These are phyloP conservation scores for Citrus mangshanensis DNA, from an alignment of 345 rosid species.

Conservation along the genomic window DNA sequence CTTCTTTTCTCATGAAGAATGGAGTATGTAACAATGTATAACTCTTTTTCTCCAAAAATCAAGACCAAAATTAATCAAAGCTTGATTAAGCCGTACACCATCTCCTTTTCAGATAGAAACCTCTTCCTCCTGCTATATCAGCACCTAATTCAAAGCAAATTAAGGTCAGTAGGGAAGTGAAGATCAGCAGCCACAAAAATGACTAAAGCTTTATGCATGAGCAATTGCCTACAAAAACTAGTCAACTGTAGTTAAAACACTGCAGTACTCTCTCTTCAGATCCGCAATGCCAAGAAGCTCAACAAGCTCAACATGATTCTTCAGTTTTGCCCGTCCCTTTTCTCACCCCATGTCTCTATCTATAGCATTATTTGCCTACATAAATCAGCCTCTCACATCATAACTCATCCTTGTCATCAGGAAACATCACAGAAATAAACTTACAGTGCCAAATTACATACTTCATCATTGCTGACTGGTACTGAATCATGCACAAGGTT, in stretches of 20 bases:
- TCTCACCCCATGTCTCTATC: slow-evolving; percentile 62
- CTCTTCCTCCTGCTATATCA: slow-evolving; percentile 84
- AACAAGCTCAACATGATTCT: slow-evolving; percentile 91
- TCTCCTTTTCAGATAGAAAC: slow-evolving; percentile 82
- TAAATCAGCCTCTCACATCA: neutral
- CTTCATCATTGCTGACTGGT: slow-evolving; percentile 75
- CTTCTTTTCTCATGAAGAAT: slow-evolving; percentile 85
- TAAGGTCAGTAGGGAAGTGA: neutral
- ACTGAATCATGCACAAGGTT: slow-evolving; percentile 92
- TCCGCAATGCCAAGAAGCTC: slow-evolving; percentile 86
- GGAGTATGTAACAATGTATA: slow-evolving; percentile 83
- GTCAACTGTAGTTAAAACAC: neutral
- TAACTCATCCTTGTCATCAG: neutral
- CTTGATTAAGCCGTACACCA: slow-evolving; percentile 87
- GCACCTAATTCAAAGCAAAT: slow-evolving; percentile 50
- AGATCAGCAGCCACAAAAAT: neutral
- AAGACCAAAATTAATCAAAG: slow-evolving; percentile 79
- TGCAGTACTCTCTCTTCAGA: slow-evolving; percentile 60
- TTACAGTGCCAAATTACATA: slow-evolving; percentile 10
- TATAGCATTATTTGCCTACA: slow-evolving; percentile 71
- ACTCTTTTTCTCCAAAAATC: slow-evolving; percentile 62
- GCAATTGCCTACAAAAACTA: neutral
- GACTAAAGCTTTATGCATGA: neutral
- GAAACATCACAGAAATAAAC: neutral
- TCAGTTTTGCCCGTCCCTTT: slow-evolving; percentile 48